Base-by-base conservation (phyloP, 2,329 filamentous ascomycete species). In the Aspergillus brasiliensis region DNA sequence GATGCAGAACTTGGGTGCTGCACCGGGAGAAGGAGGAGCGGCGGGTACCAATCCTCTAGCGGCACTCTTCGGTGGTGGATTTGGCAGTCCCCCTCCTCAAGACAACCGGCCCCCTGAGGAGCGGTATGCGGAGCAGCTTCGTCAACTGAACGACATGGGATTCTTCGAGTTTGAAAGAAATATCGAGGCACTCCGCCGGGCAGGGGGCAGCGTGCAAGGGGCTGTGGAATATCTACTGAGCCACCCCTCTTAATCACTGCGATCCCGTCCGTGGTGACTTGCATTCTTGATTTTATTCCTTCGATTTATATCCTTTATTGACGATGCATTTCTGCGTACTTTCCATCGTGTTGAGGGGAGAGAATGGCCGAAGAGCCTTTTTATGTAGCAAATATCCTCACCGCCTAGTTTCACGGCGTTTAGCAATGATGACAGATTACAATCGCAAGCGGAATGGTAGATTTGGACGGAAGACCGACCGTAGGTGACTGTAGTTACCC, bases 121-220 rank as follows among this genome's bases (percentile, higher is more conserved):
- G 77, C 83, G 91, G 60, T 99, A 97, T 69, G 92, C 91, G 3
- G 88, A 91, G 31, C 94, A 99, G 78, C 82, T 99, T 52, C 84
- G 92, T 61, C 92, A 98, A 78, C 80, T 99, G 63, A 99, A 99
- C 75, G 95, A 98, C 66, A 99, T 99, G 95, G 95, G 95, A 3
- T 99, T 99, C 79, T 97, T 88, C 74, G 93, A 99, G 73, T 99
- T 98, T 72, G 94, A 99, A 55, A 82, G 91, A 67, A 99, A 99
- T 69, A 87, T 99, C 31, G 88, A 90, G 58, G 95, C 95, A 5
- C 80, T 99, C 71, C 85, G 94, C 75, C 86, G 94, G 70, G 91
- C 91, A 61, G 95, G 95, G 8, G 95, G 95, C 10, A 97, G 91
- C 74, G 95, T 98, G 42, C 92, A 98, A 75, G 95, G 94, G 10